Conservation (phyloP, 805 yeast species). For the Metschnikowia aberdeeniae region DNA sequence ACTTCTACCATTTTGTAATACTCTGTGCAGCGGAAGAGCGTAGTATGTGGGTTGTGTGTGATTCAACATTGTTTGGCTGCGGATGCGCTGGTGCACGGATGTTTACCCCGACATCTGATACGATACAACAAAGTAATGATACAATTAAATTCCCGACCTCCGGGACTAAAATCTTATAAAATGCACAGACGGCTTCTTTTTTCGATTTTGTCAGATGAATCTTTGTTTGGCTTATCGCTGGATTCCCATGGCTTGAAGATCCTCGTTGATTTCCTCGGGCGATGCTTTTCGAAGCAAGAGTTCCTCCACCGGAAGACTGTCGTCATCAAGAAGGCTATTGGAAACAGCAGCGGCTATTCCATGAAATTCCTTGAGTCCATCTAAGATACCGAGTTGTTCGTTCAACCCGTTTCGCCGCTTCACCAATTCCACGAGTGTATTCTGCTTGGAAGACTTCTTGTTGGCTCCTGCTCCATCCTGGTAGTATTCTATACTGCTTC, state of each 20-base stretch:
- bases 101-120: not conserved
- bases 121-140: no score
- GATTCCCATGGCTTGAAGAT: conserved; percentile 63
- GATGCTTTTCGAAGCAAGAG: conserved; percentile 52
- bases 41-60: not conserved
- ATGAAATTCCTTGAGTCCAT: conserved; percentile 61
- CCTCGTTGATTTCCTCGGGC: conserved; percentile 70
- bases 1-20: conserved; percentile 70
- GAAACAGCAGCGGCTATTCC: conserved; percentile 80
- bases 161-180: no score
- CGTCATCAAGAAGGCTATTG: conserved; percentile 29
- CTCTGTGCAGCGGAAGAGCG: not conserved
- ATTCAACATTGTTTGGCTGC: not conserved
- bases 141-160: no score
- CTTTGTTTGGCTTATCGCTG: not conserved
- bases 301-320: conserved; percentile 24
- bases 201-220: no score
- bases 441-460: conserved; percentile 35
- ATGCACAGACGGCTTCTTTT: no score
- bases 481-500: conserved; percentile 16
- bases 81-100: conserved; percentile 9
- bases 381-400: conserved; percentile 64
- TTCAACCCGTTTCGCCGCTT: conserved; percentile 62
- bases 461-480: conserved; percentile 20
- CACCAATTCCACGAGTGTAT: conserved; percentile 43